A percentile compares a stretch with the other conserved stretches of the same genome.
Evolutionary conservation across 2,329 filamentous ascomycete genomes (phyloP).

Genomic region (Nemania serpens): DNA sequence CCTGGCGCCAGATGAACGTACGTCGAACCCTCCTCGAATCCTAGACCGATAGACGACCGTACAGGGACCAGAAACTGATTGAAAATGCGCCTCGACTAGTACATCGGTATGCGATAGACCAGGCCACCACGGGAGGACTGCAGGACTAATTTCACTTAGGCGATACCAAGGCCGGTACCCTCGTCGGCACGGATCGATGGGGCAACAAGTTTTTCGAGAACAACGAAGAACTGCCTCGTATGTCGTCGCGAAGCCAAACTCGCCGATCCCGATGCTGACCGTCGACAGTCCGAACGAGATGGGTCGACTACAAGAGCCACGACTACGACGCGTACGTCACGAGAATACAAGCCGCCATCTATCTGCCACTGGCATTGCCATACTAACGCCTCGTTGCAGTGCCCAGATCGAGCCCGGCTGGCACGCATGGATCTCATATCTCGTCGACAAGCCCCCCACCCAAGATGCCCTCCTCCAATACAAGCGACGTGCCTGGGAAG

Average conservation of each 20-base stretch:
- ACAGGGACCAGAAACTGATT: conserved; percentile 31
- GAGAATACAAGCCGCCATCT: background rate
- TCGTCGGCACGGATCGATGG: conserved; percentile 84
- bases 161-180: conserved; percentile 91
- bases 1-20: conserved; percentile 91
- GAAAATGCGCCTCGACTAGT: conserved; percentile 46
- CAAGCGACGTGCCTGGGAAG: conserved; percentile 75
- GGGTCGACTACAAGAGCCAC: conserved; percentile 93
- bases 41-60: conserved; percentile 31
- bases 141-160: conserved; percentile 55
- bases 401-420: conserved; percentile 92
- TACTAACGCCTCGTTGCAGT: conserved; percentile 45
- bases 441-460: conserved; percentile 83
- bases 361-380: background rate
- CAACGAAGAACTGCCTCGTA: conserved; percentile 88
- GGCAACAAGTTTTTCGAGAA: conserved; percentile 99
- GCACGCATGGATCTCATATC: conserved; percentile 97
- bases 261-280: conserved; percentile 15
- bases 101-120: conserved; percentile 54
- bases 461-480: conserved; percentile 74
- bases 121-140: background rate
- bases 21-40: conserved; percentile 45
- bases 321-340: conserved; percentile 74
- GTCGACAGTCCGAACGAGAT: conserved; percentile 81
- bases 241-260: conserved; percentile 39